Evolutionary conservation across 371 early-diverging fungal species (phyloP).

Genomic region (Apophysomyces trapeziformis): DNA sequence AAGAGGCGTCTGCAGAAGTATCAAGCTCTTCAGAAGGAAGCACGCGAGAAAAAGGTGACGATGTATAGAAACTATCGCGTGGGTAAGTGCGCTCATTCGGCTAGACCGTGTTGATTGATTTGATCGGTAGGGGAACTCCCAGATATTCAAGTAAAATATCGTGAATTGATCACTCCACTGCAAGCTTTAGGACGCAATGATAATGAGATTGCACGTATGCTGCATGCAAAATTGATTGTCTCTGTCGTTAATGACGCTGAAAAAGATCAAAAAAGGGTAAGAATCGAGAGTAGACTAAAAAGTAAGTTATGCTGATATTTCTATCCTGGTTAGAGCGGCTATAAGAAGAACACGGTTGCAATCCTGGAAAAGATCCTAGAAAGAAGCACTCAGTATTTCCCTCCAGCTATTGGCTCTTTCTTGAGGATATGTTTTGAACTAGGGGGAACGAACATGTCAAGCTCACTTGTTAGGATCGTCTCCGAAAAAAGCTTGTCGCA

Average conservation of each 20-base stretch:
- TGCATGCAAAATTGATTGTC: slow-evolving; percentile 56
- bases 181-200: slow-evolving; percentile 66
- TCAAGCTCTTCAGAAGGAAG: slow-evolving; percentile 43
- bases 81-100: slow-evolving; percentile 27
- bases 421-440: slow-evolving; percentile 59
- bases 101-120: background rate
- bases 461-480: slow-evolving; percentile 38
- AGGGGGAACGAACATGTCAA: slow-evolving; percentile 34
- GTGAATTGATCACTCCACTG: slow-evolving; percentile 70
- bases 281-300: background rate
- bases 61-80: slow-evolving; percentile 69
- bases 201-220: slow-evolving; percentile 62
- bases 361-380: slow-evolving; percentile 33
- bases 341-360: slow-evolving; percentile 35
- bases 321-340: slow-evolving; percentile 18
- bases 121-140: slow-evolving; percentile 69
- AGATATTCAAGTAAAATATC: slow-evolving; percentile 72
- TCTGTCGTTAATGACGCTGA: slow-evolving; percentile 40
- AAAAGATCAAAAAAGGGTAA: slow-evolving; percentile 21
- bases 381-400: slow-evolving; percentile 38
- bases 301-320: slow-evolving; percentile 12
- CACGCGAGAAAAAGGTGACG: slow-evolving; percentile 56
- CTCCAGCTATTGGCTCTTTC: slow-evolving; percentile 60
- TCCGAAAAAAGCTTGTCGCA: slow-evolving; percentile 57
- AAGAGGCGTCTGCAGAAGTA: slow-evolving; percentile 24